Conservation (phyloP, 2,329 filamentous ascomycete genomes). For the Alternaria novae-zelandiae region DNA sequence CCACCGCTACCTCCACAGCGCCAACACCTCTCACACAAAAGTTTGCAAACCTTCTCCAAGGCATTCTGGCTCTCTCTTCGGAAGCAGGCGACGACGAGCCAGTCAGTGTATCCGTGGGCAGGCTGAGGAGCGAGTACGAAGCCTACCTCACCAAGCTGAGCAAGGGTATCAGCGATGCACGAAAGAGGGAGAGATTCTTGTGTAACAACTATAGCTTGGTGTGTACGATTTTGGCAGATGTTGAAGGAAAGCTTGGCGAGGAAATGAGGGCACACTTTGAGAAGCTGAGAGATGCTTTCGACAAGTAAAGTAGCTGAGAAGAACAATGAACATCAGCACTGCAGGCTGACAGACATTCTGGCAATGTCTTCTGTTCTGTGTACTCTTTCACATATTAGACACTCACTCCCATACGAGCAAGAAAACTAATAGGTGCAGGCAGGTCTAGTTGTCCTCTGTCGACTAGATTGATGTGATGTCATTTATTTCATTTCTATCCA, state of each 20-base stretch:
- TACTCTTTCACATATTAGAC: neutral
- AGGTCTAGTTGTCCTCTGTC: neutral
- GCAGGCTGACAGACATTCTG: neutral
- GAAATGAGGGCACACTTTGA: slow-evolving; percentile 82
- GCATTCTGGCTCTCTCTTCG: slow-evolving; percentile 80
- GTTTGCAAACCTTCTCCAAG: slow-evolving; percentile 92
- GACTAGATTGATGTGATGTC: neutral
- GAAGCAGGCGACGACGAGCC: slow-evolving; percentile 95
- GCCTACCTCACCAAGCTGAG: slow-evolving; percentile 79
- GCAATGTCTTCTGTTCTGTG: neutral
- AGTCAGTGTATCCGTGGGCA: slow-evolving; percentile 77
- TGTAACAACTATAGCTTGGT: slow-evolving; percentile 96
- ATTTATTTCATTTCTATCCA: neutral
- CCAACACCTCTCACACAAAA: slow-evolving; percentile 92
- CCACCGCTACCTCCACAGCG: slow-evolving; percentile 70
- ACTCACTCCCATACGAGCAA: neutral
- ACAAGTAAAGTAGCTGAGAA: slow-evolving; percentile 24
- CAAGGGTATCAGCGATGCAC: slow-evolving; percentile 74
- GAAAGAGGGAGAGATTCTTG: slow-evolving; percentile 85
- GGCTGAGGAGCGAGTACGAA: slow-evolving; percentile 82
- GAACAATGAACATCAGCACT: neutral
- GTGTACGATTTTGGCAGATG: slow-evolving; percentile 82
- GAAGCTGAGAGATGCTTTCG: slow-evolving; percentile 56
- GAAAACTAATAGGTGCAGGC: neutral
- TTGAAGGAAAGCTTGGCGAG: slow-evolving; percentile 71